Conservation (phyloP, 2,329 filamentous ascomycete genomes). For the Paraphoma chrysanthemicola region DNA sequence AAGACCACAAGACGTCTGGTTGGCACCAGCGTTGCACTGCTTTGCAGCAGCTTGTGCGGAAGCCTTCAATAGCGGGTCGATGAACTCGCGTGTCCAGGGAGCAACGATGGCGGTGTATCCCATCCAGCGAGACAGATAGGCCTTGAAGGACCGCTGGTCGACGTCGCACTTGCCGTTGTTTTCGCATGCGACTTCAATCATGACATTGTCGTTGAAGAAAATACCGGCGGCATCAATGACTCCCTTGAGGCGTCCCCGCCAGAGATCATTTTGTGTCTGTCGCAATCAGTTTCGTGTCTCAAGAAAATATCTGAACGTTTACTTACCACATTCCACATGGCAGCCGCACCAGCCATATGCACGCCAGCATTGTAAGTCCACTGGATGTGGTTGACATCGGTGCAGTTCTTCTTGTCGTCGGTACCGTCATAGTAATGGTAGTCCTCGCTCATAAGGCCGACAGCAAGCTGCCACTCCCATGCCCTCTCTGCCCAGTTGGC, state of each 20-base stretch:
- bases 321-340: slow-evolving; percentile 57
- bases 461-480: slow-evolving; percentile 62
- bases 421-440: slow-evolving; percentile 57
- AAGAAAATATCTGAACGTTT: slow-evolving; percentile 4
- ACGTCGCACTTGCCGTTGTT: slow-evolving; percentile 54
- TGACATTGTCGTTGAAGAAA: slow-evolving; percentile 54
- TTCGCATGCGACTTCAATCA: slow-evolving; percentile 58
- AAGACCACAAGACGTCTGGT: slow-evolving; percentile 56
- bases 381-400: slow-evolving; percentile 51
- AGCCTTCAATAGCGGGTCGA: slow-evolving; percentile 60
- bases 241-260: slow-evolving; percentile 37
- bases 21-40: slow-evolving; percentile 59
- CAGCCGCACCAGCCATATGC: slow-evolving; percentile 55
- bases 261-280: slow-evolving; percentile 42
- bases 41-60: slow-evolving; percentile 64
- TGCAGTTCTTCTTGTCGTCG: slow-evolving; percentile 53
- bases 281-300: neutral
- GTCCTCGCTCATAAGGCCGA: slow-evolving; percentile 58
- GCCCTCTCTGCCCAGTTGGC: slow-evolving; percentile 69
- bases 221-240: slow-evolving; percentile 49
- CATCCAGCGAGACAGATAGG: slow-evolving; percentile 54
- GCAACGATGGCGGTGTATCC: slow-evolving; percentile 50
- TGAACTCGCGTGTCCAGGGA: slow-evolving; percentile 42
- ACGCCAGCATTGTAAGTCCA: slow-evolving; percentile 58
- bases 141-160: slow-evolving; percentile 57